A percentile compares a stretch with the other conserved stretches of the same genome.
Conservation (phyloP, 2,329 filamentous ascomycete genomes). For the Colletotrichum sansevieriae region DNA sequence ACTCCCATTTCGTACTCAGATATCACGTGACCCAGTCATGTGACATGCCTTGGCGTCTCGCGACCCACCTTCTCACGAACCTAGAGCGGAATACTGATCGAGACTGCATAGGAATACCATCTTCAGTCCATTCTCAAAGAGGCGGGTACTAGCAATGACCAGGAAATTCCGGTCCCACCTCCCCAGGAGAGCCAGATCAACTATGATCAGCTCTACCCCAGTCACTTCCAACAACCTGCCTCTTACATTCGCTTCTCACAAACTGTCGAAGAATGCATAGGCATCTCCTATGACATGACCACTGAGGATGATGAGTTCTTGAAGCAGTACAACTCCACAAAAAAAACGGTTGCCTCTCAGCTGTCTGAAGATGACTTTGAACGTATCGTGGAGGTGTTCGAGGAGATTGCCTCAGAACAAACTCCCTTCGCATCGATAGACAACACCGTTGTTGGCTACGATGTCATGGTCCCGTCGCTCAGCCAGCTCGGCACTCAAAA, state of each 20-base stretch:
- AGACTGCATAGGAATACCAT: slow-evolving; percentile 83
- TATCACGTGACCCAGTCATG: slow-evolving; percentile 64
- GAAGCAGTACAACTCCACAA: slow-evolving; percentile 85
- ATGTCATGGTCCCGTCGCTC: slow-evolving; percentile 79
- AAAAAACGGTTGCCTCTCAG: slow-evolving; percentile 66
- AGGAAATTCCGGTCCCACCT: slow-evolving; percentile 76
- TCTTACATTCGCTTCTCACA: slow-evolving; percentile 98
- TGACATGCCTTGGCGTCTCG: slow-evolving; percentile 50
- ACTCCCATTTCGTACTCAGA: slow-evolving; percentile 48
- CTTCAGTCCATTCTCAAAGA: slow-evolving; percentile 82
- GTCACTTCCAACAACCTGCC: slow-evolving; percentile 83
- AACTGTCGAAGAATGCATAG: slow-evolving; percentile 95
- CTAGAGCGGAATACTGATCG: slow-evolving; percentile 47
- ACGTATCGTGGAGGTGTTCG: slow-evolving; percentile 93
- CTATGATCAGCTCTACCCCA: slow-evolving; percentile 91
- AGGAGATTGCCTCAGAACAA: slow-evolving; percentile 85
- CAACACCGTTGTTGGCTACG: slow-evolving; percentile 84
- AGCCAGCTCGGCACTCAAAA: slow-evolving; percentile 63
- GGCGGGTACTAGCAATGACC: slow-evolving; percentile 66
- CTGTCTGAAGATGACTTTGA: slow-evolving; percentile 95
- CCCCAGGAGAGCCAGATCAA: slow-evolving; percentile 75
- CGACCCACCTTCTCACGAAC: neutral
- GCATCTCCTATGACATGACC: slow-evolving; percentile 93
- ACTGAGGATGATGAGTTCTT: slow-evolving; percentile 90
- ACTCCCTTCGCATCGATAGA: slow-evolving; percentile 93